Base-by-base conservation (phyloP, 2,329 filamentous ascomycete species). In the Monilinia vaccinii-corymbosi region DNA sequence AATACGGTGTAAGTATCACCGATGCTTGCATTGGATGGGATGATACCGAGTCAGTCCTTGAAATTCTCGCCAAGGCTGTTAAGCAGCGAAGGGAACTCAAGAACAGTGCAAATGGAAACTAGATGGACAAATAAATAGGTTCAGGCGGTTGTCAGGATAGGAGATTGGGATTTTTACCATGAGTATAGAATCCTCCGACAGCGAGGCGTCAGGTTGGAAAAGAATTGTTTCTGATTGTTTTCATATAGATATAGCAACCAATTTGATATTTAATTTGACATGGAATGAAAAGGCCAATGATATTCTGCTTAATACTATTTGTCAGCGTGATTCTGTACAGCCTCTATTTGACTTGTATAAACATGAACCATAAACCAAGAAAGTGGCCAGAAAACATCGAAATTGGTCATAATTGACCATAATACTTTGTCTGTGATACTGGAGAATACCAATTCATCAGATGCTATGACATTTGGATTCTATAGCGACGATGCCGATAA, bases 21-120 rank as follows among this genome's bases (percentile, higher is more conserved):
- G 94, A 99, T 75, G 93, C 94, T 52, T 99, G 94, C 76, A 97
- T 99, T 72, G 81, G 86, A 74, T 97, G 92, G 93, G 85, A 93
- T 64, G 90, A 95, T 68, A 97, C 94, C 4, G 86, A 92, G 68
- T 76, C 77, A 0, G 87, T 93, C 2, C 83, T 97, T 13, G 87
- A 88, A 66, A 79, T 79, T 55, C 82, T 99, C 48, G 93, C 93
- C 21, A 81, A 85, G 57, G 89, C 91, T 32, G 90, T 97, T 58
- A 85, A 86, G 72, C 82, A 87, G 72, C 82, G 91, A 69, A 82
- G 89, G 73, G 81, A 78, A 61, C 65, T 76, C 3, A 58, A 58
- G 23, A 66, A 67, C 8, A 58, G 59, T 44, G 49, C 63, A 23
- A 65, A 64, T 50, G 58, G 66, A 32, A 36, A 46, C 14, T 53